Base-by-base conservation (phyloP, 2,329 filamentous ascomycete genomes). In the Stagonosporopsis tanaceti region DNA sequence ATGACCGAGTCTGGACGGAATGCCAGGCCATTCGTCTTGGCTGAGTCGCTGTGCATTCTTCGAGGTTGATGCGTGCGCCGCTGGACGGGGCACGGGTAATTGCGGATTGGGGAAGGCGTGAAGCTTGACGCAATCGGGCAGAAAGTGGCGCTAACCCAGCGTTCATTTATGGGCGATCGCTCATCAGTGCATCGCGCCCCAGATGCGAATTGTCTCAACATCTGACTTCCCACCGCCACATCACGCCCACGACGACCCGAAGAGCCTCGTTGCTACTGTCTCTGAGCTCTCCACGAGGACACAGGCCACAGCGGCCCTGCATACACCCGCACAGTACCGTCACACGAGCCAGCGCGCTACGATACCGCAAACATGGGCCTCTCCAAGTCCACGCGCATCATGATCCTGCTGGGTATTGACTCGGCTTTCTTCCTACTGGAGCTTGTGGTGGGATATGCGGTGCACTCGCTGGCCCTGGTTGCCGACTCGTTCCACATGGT, bases 401-500 rank as follows among this genome's bases (percentile, higher is more conserved):
- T 91, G 79, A 89, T 97, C 76, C 91, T 99, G 84, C 87, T 99
- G 76, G 89, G 82, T 63, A 96, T 99, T 73, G 94, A 98, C 79
- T 84, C 88, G 50, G 84, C 85, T 38, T 99, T 99, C 81, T 97
- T 99, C 79, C 78, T 97, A 45, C 81, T 98, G 57, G 95, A 99
- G 79, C 80, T 99, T 60, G 87, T 90, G 56, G 87, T 90, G 60
- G 84, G 95, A 60, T 92, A 97, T 81, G 81, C 89, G 62, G 92
- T 96, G 59, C 89, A 93, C 73, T 98, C 95, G 17, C 85, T 99
- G 67, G 95, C 95, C 35, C 85, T 99, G 57, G 93, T 96, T 73
- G 95, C 95, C 51, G 95, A 99, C 81, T 93, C 95, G 59, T 99
- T 99, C 78, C 95, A 99, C 80, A 99, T 99, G 95, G 90, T 92